Conservation (phyloP, 345 rosid species). For the Limnanthes douglasii region DNA sequence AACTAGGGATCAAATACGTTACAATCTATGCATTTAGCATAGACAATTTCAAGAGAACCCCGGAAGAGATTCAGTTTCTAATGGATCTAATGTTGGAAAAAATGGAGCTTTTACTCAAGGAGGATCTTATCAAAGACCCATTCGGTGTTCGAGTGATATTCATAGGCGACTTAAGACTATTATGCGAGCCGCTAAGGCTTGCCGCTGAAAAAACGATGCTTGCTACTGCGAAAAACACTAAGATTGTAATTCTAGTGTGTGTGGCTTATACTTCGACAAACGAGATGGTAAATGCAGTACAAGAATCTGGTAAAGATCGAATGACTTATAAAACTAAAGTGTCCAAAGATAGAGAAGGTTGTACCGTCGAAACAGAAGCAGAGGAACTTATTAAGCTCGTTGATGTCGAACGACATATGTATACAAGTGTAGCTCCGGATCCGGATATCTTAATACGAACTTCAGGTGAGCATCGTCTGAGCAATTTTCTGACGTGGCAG, state of each 20-base stretch:
- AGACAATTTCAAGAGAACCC: constrained; percentile 61
- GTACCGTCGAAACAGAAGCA: too few species aligned
- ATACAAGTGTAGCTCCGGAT: constrained; percentile 36
- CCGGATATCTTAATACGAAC: constrained; percentile 58
- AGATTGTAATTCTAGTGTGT: constrained; percentile 21
- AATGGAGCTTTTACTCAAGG: constrained; percentile 5
- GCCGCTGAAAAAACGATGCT: constrained; percentile 49
- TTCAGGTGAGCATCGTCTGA: constrained; percentile 52
- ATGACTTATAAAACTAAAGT: too few species aligned
- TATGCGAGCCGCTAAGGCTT: constrained; percentile 17
- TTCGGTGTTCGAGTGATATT: constrained; percentile 35
- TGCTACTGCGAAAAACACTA: constrained; percentile 24
- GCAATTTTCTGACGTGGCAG: constrained; percentile 58
- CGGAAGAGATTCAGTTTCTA: constrained; percentile 44
- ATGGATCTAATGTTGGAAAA: constrained; percentile 31
- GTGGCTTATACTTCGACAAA: constrained; percentile 48
- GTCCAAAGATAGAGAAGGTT: constrained; percentile 8
- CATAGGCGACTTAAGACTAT: constrained; percentile 21
- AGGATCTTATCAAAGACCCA: constrained; percentile 15
- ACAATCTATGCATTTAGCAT: constrained; percentile 62
- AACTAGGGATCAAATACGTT: constrained; percentile 40
- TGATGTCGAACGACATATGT: constrained; percentile 36
- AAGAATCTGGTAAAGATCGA: constrained; percentile 38
- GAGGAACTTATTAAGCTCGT: constrained; percentile 10
- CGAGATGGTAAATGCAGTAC: constrained; percentile 65